A percentile compares a stretch with the other conserved stretches of the same genome.
phyloP scores from a whole-genome alignment of 371 early-diverging fungal species.

The Saksenaea oblongispora region DNA sequence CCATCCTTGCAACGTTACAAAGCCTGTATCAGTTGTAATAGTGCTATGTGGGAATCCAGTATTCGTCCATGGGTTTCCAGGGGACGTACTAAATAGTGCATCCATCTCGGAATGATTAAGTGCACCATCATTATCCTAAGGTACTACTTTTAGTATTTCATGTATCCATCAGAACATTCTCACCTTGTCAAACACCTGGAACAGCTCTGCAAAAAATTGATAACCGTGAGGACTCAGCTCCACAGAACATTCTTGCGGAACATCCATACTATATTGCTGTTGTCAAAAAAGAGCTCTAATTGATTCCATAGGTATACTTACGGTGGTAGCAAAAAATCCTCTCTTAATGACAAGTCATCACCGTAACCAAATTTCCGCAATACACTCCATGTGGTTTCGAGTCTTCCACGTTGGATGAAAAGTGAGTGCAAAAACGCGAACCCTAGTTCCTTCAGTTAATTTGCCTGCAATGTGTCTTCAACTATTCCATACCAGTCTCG shows the following conservation, averaged over 20 bases:
- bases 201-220: constrained; percentile 93
- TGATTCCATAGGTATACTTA: constrained; percentile 25
- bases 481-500: constrained; percentile 52
- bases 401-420: constrained; percentile 94
- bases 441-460: constrained; percentile 43
- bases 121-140: constrained; percentile 93
- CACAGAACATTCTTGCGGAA: constrained; percentile 86
- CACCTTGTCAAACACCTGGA: constrained; percentile 90
- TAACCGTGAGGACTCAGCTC: constrained; percentile 94
- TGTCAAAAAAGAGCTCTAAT: background rate
- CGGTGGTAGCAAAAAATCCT: constrained; percentile 86
- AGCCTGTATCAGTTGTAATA: constrained; percentile 84
- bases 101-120: constrained; percentile 82
- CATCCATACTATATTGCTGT: constrained; percentile 65
- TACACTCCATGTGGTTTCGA: constrained; percentile 98
- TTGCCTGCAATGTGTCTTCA: background rate
- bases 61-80: constrained; percentile 88
- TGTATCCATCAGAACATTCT: background rate
- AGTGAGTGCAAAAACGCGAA: constrained; percentile 91
- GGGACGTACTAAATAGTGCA: constrained; percentile 84
- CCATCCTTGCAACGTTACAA: constrained; percentile 94
- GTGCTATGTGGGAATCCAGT: constrained; percentile 90
- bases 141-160: background rate
- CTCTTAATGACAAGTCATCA: constrained; percentile 85
- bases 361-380: constrained; percentile 95